These are phyloP conservation scores for Chlamydomonas eustigma DNA, from an alignment of 139 green algal genomes.

Conservation along the genomic window DNA sequence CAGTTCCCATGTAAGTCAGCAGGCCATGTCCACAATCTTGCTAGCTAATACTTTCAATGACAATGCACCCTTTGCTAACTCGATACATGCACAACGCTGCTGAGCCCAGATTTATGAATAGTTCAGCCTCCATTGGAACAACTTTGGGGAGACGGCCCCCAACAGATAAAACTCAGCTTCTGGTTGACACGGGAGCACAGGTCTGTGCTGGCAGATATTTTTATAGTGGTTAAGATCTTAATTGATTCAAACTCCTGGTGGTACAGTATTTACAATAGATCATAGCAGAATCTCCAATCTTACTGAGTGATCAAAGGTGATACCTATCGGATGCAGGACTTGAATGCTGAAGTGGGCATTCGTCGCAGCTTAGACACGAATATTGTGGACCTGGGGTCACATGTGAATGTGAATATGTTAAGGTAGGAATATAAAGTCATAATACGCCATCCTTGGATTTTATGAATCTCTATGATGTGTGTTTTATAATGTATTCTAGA, in stretches of 20 bases:
- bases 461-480: no score
- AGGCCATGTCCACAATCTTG: no score
- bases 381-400: background rate
- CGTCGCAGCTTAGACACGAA: background rate
- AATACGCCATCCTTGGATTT: no score
- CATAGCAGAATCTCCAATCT: no score
- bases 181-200: background rate
- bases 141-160: background rate
- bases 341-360: background rate
- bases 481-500: no score
- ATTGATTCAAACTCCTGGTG: no score
- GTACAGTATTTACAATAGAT: no score
- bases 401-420: background rate
- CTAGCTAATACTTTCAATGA: no score
- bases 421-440: slow-evolving; percentile 7
- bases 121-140: background rate
- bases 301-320: background rate
- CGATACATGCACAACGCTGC: no score
- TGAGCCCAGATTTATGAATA: background rate
- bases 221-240: no score
- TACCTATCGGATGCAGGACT: background rate
- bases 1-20: background rate
- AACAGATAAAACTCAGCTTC: background rate
- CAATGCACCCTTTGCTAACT: no score
- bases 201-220: no score